Evolutionary conservation across 169 alveolate genomes (phyloP).

Genomic region (Plasmodium coatneyi): DNA sequence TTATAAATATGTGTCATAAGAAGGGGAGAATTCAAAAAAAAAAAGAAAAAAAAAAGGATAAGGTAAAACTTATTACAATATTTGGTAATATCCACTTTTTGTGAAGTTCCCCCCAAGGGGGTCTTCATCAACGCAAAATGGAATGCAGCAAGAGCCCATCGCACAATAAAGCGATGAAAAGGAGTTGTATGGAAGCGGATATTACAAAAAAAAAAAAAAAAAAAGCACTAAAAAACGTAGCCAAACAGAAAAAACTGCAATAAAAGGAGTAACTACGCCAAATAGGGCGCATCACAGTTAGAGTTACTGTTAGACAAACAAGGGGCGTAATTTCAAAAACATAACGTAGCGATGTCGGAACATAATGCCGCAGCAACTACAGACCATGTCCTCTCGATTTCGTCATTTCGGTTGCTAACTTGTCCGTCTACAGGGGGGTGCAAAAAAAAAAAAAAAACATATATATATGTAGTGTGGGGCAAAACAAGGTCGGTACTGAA

Average conservation of each 20-base stretch:
- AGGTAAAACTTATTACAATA: background rate
- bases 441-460: background rate
- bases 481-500: background rate
- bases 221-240: background rate
- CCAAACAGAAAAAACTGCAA: background rate
- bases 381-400: conserved; percentile 58
- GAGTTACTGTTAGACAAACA: background rate
- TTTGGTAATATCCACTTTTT: background rate
- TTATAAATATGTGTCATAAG: background rate
- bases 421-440: conserved; percentile 21
- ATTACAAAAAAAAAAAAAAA: background rate
- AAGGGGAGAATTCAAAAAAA: background rate
- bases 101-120: background rate
- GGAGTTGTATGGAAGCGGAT: background rate
- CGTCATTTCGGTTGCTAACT: conserved; percentile 16
- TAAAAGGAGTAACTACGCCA: background rate
- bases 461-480: background rate
- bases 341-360: background rate
- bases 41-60: background rate
- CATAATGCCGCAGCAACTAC: background rate
- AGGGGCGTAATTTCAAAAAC: background rate
- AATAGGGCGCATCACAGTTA: background rate
- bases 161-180: background rate
- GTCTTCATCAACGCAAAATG: background rate
- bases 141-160: background rate